Conservation (phyloP, 176 grass and related monocot genomes). For the Melocanna baccifera region DNA sequence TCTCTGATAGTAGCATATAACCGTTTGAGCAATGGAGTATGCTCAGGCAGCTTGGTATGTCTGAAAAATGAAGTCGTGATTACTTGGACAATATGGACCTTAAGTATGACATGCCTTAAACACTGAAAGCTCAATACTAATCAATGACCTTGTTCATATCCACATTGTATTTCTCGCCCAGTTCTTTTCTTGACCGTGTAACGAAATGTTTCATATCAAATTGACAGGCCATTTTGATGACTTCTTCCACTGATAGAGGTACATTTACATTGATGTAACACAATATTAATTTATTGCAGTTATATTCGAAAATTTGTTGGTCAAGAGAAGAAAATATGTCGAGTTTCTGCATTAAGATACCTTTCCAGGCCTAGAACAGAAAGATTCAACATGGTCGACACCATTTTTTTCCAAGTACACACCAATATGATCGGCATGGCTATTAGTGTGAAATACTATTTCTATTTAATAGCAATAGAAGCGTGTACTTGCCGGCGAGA, state of each 20-base stretch:
- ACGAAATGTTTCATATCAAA: not conserved
- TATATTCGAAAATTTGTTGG: not conserved
- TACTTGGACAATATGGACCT: not conserved
- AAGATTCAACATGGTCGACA: not conserved
- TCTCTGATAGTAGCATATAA: not conserved
- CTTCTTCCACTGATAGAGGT: not conserved
- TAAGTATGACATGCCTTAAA: not conserved
- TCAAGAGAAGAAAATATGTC: not conserved
- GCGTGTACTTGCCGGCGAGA: not conserved
- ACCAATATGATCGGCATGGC: not conserved
- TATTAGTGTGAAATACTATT: not conserved
- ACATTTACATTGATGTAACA: not conserved
- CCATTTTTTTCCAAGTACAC: not conserved
- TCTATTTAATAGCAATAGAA: not conserved
- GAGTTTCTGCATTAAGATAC: not conserved
- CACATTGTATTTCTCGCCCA: constrained; percentile 31
- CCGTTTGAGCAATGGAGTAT: not conserved
- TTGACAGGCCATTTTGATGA: not conserved
- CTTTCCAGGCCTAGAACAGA: not conserved
- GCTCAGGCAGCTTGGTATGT: not conserved
- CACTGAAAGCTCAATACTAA: not conserved
- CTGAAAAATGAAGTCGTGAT: not conserved
- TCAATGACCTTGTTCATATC: not conserved
- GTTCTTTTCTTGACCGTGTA: not conserved
- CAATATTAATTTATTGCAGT: not conserved